Percentiles rank a stretch among this genome's conserved stretches.
Conservation (phyloP, 1,139 yeast genomes). For the Torulaspora pretoriensis region DNA sequence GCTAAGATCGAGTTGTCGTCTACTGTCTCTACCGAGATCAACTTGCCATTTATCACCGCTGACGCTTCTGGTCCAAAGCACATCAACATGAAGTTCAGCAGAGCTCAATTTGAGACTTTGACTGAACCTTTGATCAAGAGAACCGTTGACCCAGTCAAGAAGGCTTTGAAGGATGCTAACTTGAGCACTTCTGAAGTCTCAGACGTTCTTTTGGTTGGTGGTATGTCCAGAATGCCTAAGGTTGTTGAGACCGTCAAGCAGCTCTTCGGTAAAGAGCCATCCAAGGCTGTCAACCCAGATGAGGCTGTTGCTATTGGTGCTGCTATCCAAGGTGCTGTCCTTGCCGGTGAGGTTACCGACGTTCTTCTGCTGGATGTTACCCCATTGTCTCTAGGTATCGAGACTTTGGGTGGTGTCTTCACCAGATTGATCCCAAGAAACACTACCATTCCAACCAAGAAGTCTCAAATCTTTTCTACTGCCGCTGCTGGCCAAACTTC, state of each 20-base stretch:
- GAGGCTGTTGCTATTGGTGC: slow-evolving; percentile 99
- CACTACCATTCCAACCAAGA: slow-evolving; percentile 96
- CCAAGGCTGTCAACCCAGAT: slow-evolving; percentile 99
- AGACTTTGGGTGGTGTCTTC: slow-evolving; percentile 98
- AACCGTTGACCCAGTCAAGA: slow-evolving; percentile 95
- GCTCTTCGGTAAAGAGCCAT: slow-evolving; percentile 92
- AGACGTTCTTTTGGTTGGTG: slow-evolving; percentile 98
- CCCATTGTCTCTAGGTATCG: slow-evolving; percentile 96
- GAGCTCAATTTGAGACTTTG: slow-evolving; percentile 88
- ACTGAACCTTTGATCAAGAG: slow-evolving; percentile 90
- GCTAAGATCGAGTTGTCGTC: slow-evolving; percentile 98
- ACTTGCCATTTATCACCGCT: slow-evolving; percentile 86
- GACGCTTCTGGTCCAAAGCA: slow-evolving; percentile 97
- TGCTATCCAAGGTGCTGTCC: slow-evolving; percentile 98
- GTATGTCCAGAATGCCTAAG: slow-evolving; percentile 99
- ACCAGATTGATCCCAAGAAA: slow-evolving; percentile 96
- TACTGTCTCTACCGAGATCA: slow-evolving; percentile 87
- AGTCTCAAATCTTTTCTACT: slow-evolving; percentile 95
- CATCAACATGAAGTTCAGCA: slow-evolving; percentile 87
- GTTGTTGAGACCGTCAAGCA: slow-evolving; percentile 93
- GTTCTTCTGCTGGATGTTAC: slow-evolving; percentile 93
- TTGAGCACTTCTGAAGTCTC: slow-evolving; percentile 80
- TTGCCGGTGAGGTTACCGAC: slow-evolving; percentile 97
- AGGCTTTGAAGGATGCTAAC: slow-evolving; percentile 95
- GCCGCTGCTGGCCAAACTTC: slow-evolving; percentile 99